A percentile compares a stretch with the other conserved stretches of the same genome.
phyloP scores from a whole-genome alignment of 2,329 filamentous ascomycete genomes.

The Clonostachys sp. region DNA sequence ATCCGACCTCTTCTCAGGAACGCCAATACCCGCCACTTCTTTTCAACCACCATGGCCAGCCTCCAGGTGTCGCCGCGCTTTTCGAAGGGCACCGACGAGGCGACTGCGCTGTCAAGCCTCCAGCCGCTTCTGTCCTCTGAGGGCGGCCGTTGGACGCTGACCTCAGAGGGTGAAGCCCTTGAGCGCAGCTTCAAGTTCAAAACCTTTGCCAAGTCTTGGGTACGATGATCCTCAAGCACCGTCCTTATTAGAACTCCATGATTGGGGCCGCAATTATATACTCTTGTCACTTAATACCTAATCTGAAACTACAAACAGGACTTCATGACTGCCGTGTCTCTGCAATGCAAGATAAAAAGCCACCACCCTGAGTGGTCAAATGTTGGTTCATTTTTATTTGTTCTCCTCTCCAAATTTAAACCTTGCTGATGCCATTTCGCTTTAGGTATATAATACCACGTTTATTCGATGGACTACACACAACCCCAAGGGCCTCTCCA shows the following conservation, averaged over 20 bases:
- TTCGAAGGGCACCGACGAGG: constrained; percentile 38
- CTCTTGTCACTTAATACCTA: no score
- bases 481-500: constrained; percentile 58
- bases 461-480: constrained; percentile 74
- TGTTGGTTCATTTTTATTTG: constrained; percentile 29
- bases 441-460: constrained; percentile 63
- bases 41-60: not conserved
- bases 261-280: no score
- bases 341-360: constrained; percentile 62
- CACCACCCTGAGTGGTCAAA: constrained; percentile 79
- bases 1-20: no score
- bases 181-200: constrained; percentile 61
- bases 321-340: constrained; percentile 70
- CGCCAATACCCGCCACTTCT: no score
- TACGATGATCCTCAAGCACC: constrained; percentile 22
- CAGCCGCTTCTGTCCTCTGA: constrained; percentile 30
- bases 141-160: constrained; percentile 43
- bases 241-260: not conserved
- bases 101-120: constrained; percentile 24
- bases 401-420: not conserved
- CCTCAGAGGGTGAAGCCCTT: constrained; percentile 45
- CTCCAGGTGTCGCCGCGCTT: constrained; percentile 23
- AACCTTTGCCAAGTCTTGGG: constrained; percentile 63
- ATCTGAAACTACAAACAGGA: constrained; percentile 36
- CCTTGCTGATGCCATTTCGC: not conserved